phyloP scores from a whole-genome alignment of 208 protist species.

The Trypanosoma theileri region DNA sequence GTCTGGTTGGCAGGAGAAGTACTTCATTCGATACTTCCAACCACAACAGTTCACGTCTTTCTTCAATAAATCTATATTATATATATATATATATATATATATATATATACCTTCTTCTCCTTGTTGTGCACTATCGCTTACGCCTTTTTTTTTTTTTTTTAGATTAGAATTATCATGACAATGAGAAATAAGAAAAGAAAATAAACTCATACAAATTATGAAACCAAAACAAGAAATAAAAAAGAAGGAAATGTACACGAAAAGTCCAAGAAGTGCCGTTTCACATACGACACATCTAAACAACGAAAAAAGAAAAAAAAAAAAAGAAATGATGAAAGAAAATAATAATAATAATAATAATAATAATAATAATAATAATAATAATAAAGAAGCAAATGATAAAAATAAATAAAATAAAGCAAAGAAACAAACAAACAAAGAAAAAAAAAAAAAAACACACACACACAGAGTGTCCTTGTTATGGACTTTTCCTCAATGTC shows the following conservation, averaged over 20 bases:
- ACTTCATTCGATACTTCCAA: constrained; percentile 52
- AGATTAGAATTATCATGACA: too few species aligned
- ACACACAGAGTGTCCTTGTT: background rate
- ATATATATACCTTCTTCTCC: background rate
- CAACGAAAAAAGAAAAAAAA: background rate
- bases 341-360: background rate
- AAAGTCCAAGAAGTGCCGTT: too few species aligned
- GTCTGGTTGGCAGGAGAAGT: constrained; percentile 79
- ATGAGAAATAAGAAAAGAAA: too few species aligned
- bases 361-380: too few species aligned
- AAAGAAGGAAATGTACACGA: too few species aligned
- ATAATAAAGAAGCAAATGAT: background rate
- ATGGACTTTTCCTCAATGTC: background rate
- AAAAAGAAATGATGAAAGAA: background rate
- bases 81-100: constrained; percentile 13
- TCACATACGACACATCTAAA: background rate
- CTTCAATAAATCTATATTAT: background rate
- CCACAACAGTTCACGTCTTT: background rate
- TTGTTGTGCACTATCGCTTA: too few species aligned
- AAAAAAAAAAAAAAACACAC: background rate
- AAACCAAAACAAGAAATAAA: too few species aligned
- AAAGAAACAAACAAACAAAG: background rate
- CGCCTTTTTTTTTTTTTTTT: too few species aligned
- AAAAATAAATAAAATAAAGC: background rate
- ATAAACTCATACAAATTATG: too few species aligned